Evolutionary conservation across 148 eudicot genomes (phyloP).

Genomic region (Cornus suecica): DNA sequence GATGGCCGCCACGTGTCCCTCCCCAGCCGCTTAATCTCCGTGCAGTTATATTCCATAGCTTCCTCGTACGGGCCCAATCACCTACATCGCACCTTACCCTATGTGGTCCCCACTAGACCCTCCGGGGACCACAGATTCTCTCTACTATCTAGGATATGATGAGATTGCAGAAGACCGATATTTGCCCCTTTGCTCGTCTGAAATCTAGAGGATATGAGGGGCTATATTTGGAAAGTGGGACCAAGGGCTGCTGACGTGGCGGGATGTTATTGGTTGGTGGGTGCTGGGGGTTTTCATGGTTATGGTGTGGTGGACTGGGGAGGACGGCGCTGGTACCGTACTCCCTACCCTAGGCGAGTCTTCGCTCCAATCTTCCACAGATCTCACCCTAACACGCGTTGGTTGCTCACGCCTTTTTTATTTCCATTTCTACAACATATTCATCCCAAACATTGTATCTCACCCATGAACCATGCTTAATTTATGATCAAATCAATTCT

Average conservation of each 20-base stretch:
- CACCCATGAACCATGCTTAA: too few species aligned
- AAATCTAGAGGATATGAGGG: not conserved
- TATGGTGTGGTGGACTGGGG: too few species aligned
- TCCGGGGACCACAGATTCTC: not conserved
- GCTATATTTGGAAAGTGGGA: not conserved
- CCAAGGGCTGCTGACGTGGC: not conserved
- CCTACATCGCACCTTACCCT: not conserved
- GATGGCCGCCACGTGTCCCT: not conserved
- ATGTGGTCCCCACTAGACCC: not conserved
- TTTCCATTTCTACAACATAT: not conserved
- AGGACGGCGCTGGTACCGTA: not conserved
- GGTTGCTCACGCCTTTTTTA: conserved; percentile 18
- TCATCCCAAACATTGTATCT: not conserved
- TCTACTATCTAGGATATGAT: not conserved
- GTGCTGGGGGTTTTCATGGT: not conserved
- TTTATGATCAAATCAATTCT: too few species aligned
- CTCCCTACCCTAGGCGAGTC: not conserved
- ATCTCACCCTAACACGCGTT: conserved; percentile 7
- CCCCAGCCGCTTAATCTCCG: not conserved
- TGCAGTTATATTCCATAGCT: not conserved
- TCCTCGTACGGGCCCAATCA: not conserved
- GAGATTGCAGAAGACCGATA: not conserved
- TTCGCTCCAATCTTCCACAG: not conserved
- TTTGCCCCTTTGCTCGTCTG: not conserved
- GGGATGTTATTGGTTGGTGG: not conserved